Evolutionary conservation across 2,329 filamentous ascomycete genomes (phyloP).

Genomic region (Neonectria sp.): DNA sequence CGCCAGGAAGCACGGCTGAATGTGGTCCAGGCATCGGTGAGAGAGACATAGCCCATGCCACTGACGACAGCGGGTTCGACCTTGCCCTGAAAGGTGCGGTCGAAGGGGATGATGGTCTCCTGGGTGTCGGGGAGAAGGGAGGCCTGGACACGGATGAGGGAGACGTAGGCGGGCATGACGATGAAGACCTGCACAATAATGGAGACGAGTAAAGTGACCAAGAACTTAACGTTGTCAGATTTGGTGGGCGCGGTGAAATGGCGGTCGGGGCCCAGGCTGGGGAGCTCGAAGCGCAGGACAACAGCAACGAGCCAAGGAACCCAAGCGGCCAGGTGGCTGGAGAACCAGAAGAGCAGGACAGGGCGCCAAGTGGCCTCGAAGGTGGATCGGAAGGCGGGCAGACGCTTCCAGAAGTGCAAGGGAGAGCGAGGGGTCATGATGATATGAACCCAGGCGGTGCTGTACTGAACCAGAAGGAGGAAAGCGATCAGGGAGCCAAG

Average conservation of each 20-base stretch:
- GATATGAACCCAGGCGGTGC: constrained; percentile 87
- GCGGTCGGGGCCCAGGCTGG: constrained; percentile 43
- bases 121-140: constrained; percentile 86
- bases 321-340: constrained; percentile 64
- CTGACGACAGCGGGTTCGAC: constrained; percentile 82
- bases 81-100: constrained; percentile 86
- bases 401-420: constrained; percentile 77
- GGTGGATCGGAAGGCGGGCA: constrained; percentile 75
- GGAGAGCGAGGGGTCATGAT: constrained; percentile 80
- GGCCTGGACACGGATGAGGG: constrained; percentile 87
- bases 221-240: constrained; percentile 60
- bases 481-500: constrained; percentile 61
- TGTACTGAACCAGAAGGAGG: constrained; percentile 76
- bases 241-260: constrained; percentile 49
- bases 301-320: constrained; percentile 63
- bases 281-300: constrained; percentile 58
- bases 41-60: constrained; percentile 78
- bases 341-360: constrained; percentile 73
- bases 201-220: constrained; percentile 65
- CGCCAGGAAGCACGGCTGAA: constrained; percentile 82
- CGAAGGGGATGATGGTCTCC: constrained; percentile 90
- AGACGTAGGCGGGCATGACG: constrained; percentile 82
- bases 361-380: constrained; percentile 80
- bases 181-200: constrained; percentile 65
- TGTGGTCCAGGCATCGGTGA: constrained; percentile 84